Evolutionary conservation across 2,329 filamentous ascomycete genomes (phyloP), one percentile per base, ranked within the genome.

Genomic region (Penicillium concentricum): DNA sequence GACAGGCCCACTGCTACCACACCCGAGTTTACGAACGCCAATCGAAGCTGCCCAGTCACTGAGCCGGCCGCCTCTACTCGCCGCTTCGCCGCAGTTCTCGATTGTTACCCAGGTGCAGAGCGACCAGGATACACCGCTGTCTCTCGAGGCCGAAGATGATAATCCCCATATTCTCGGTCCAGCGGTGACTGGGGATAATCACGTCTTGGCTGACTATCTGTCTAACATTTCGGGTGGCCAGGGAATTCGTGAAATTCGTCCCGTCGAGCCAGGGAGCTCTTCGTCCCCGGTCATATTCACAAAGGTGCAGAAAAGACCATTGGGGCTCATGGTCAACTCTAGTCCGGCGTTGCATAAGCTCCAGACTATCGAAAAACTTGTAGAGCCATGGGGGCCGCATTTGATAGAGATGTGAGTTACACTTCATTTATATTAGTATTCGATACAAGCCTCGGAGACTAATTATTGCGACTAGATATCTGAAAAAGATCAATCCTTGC

Each of bases 131-230:
- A 56, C 43, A 20, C 46, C 51, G 2, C 32, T 54, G 4, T 51
- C 48, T 20, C 30, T 47, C 1, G 61, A 62, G 22, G 56, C 58
- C 2, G 61, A 52, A 5, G 54, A 62, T 51, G 58, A 59, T 35
- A 64, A 45, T 22, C 51, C 61, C 1, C 61, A 64, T 47, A 61
- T 64, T 4, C 43, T 64, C 4, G 51, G 61, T 9, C 61, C 61
- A 1, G 54, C 60, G 1, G 54, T 59, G 10, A 51, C 44, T 5
- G 58, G 53, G 35, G 83, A 85, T 67, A 82, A 76, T 3, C 79
- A 84, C 30, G 72, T 84, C 2, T 62, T 85, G 7, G 78, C 81
- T 2, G 77, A 79, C 54, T 84, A 84, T 58, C 72, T 84, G 3
- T 77, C 76, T 18, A 64, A 68, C 26, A 63, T 69, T 39, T 57